Percentiles rank a stretch among this genome's conserved stretches.
Conservation (phyloP, 208 protist genomes). For the Crithidia fasciculata region DNA sequence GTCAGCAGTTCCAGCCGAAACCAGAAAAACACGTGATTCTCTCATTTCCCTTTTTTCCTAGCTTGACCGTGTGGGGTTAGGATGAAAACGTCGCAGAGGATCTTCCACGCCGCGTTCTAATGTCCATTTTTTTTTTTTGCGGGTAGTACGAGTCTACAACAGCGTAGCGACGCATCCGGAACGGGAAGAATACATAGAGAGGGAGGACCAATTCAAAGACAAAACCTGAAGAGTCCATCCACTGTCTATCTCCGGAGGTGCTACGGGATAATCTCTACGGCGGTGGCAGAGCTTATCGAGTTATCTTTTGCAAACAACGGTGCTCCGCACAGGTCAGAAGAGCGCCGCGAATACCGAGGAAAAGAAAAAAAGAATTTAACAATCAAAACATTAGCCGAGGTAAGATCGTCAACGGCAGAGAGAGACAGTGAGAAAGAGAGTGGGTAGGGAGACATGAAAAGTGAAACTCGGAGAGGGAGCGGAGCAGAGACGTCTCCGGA, state of each 20-base stretch:
- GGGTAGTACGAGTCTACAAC: conserved; percentile 34
- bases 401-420: too few species aligned
- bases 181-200: neutral
- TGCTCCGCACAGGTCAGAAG: neutral
- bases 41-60: too few species aligned
- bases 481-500: too few species aligned
- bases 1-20: too few species aligned
- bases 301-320: neutral
- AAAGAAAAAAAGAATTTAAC: neutral
- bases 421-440: too few species aligned
- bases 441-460: too few species aligned
- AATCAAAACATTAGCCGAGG: conserved; percentile 32
- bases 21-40: too few species aligned
- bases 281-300: neutral
- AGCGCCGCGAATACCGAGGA: neutral
- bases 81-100: neutral
- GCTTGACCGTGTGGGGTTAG: neutral
- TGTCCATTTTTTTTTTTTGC: neutral
- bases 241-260: neutral
- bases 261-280: conserved; percentile 7
- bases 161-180: conserved; percentile 9
- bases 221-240: neutral
- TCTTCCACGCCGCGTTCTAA: neutral
- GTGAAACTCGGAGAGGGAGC: too few species aligned
- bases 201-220: too few species aligned